Conservation (phyloP, 2,329 filamentous ascomycete genomes). For the Leptodontidium sp. region DNA sequence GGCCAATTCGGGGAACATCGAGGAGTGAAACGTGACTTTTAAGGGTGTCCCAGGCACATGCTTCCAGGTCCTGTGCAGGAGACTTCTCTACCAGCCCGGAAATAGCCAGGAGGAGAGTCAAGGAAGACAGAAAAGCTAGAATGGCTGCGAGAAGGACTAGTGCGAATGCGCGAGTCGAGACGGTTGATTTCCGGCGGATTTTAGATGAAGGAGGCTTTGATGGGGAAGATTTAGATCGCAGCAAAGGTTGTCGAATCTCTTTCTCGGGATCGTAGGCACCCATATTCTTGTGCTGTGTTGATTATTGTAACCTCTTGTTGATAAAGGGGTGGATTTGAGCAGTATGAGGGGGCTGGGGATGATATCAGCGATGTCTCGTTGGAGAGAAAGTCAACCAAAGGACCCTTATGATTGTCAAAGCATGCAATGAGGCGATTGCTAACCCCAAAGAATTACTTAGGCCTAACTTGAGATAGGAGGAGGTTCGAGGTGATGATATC, state of each 20-base stretch:
- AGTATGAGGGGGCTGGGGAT: conserved; percentile 5
- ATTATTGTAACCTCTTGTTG: background rate
- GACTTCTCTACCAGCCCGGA: background rate
- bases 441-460: background rate
- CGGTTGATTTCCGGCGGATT: background rate
- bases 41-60: conserved; percentile 34
- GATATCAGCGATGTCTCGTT: background rate
- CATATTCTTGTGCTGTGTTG: background rate
- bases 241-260: conserved; percentile 9
- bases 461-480: background rate
- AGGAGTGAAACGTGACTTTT: conserved; percentile 34
- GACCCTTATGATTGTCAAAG: background rate
- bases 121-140: background rate
- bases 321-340: background rate
- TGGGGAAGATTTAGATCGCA: background rate
- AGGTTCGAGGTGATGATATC: background rate
- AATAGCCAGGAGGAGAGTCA: background rate
- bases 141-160: conserved; percentile 1
- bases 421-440: background rate
- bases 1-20: conserved; percentile 36
- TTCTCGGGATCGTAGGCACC: conserved; percentile 12
- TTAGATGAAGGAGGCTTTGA: background rate
- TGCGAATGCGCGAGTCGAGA: background rate
- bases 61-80: conserved; percentile 22
- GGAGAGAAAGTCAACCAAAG: background rate